Evolutionary conservation across 108 stramenopile genomes (phyloP).

Genomic region (Cylindrotheca closterium): DNA sequence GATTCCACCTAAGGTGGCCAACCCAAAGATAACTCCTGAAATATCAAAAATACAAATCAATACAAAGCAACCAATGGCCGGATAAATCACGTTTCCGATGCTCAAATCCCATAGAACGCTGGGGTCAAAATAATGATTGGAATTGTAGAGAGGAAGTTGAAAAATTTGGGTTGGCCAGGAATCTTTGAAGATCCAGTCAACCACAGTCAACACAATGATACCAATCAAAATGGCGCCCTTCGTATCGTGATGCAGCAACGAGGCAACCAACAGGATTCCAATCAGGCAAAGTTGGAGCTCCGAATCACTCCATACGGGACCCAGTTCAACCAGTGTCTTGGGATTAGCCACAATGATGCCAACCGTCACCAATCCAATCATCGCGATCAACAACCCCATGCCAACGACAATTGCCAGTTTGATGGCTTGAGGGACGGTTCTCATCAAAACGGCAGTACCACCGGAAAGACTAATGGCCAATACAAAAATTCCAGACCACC

Average conservation of each 20-base stretch:
- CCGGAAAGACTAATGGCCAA: constrained; percentile 28
- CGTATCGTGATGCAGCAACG: constrained; percentile 45
- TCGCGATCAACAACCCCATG: constrained; percentile 58
- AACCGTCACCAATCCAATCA: constrained; percentile 57
- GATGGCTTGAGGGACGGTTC: constrained; percentile 26
- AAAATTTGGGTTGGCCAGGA: constrained; percentile 34
- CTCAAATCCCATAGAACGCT: constrained; percentile 23
- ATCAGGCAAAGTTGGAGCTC: constrained; percentile 34
- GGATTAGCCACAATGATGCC: constrained; percentile 43
- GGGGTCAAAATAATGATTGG: constrained; percentile 18
- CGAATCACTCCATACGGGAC: constrained; percentile 30
- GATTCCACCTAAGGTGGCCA: constrained; percentile 39
- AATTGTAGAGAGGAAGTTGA: constrained; percentile 32
- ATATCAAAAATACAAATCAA: constrained; percentile 64
- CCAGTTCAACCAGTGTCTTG: constrained; percentile 48
- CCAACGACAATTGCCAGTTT: constrained; percentile 64
- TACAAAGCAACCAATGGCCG: constrained; percentile 45
- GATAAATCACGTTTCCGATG: constrained; percentile 19
- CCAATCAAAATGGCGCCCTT: constrained; percentile 57
- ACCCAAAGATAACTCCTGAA: constrained; percentile 63
- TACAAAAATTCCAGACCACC: constrained; percentile 33
- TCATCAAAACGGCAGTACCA: constrained; percentile 29
- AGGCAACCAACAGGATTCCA: constrained; percentile 49
- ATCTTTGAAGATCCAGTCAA: constrained; percentile 34
- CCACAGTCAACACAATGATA: constrained; percentile 37